Percentiles rank a stretch among this genome's conserved stretches.
phyloP scores from a whole-genome alignment of 192 early-diverging fungal species.

The Backusella liffmaniae region DNA sequence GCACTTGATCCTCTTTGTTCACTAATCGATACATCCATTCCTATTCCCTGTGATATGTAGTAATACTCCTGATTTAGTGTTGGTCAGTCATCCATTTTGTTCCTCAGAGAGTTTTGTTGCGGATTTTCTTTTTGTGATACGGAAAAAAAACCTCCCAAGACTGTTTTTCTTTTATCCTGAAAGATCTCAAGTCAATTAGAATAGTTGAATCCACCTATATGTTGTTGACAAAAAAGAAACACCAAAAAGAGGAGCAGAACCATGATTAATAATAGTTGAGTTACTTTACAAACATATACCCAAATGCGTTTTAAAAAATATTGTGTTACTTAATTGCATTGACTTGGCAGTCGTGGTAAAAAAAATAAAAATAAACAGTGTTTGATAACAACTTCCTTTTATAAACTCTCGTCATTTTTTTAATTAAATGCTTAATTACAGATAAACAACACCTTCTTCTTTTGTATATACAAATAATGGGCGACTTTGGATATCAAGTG shows the following conservation, averaged over 20 bases:
- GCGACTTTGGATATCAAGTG: conserved; percentile 58
- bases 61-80: neutral
- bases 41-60: neutral
- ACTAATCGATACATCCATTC: neutral
- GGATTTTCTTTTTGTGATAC: too few species aligned
- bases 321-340: neutral
- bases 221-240: neutral
- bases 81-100: neutral
- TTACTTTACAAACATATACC: too few species aligned
- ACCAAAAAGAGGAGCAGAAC: neutral
- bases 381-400: neutral
- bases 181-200: neutral
- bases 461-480: conserved; percentile 17
- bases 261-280: neutral
- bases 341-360: neutral
- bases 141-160: too few species aligned
- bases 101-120: neutral
- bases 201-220: neutral
- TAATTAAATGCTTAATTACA: neutral
- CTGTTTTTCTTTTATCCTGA: neutral
- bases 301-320: neutral
- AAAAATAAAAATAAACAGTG: neutral
- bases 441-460: conserved; percentile 5
- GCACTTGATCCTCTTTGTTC: neutral
- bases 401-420: neutral